Conservation (phyloP, 108 stramenopile species). For the Thalassiosira profunda region DNA sequence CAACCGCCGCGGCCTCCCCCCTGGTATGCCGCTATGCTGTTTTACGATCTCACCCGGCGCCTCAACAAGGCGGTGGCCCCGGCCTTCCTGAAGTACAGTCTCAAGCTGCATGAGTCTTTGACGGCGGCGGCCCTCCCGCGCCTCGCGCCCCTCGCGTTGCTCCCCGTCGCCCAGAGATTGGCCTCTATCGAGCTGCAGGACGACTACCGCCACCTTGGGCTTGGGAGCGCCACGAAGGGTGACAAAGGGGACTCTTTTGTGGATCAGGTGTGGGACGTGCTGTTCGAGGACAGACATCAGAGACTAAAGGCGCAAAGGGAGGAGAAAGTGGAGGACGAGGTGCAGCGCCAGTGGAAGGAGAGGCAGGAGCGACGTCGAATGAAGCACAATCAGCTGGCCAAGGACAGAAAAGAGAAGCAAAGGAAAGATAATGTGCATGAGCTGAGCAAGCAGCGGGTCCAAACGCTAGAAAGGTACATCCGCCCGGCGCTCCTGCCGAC, state of each 20-base stretch:
- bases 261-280: constrained; percentile 34
- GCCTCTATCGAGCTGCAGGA: constrained; percentile 64
- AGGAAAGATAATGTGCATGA: constrained; percentile 1
- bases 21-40: no score
- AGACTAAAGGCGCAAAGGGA: constrained; percentile 4
- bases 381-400: neutral
- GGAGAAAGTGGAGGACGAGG: constrained; percentile 1
- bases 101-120: constrained; percentile 20
- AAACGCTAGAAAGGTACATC: constrained; percentile 56
- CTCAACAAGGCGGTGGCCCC: constrained; percentile 39
- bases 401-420: neutral
- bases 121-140: constrained; percentile 10
- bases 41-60: constrained; percentile 40
- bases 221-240: neutral
- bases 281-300: constrained; percentile 32
- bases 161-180: constrained; percentile 59
- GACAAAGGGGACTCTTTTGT: constrained; percentile 33
- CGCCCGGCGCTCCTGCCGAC: constrained; percentile 70
- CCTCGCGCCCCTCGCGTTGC: constrained; percentile 27
- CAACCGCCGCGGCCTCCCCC: no score
- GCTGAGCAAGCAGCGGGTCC: constrained; percentile 27
- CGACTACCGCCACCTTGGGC: constrained; percentile 18
- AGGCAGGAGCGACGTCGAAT: constrained; percentile 8
- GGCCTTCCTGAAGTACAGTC: constrained; percentile 30
- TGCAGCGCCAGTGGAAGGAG: neutral